Evolutionary conservation across 495 filamentous ascomycete species (phyloP).

Genomic region (Xanthoparmelia taractica): DNA sequence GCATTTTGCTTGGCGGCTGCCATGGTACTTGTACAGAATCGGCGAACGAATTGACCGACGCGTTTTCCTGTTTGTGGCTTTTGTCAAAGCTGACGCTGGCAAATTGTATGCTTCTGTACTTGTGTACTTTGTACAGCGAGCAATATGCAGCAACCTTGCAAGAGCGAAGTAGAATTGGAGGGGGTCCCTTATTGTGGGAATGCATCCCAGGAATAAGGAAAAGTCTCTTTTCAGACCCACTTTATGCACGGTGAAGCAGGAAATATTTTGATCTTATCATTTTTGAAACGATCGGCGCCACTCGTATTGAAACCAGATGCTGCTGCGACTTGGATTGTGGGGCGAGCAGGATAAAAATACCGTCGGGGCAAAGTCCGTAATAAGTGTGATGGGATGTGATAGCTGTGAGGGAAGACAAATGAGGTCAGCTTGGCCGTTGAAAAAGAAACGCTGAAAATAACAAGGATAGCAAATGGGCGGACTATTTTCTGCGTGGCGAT

Average conservation of each 20-base stretch:
- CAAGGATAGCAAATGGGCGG: too few species aligned
- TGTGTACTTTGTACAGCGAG: not conserved
- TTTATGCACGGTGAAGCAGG: not conserved
- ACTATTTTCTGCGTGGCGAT: not conserved
- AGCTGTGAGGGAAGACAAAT: not conserved
- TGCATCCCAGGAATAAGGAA: not conserved
- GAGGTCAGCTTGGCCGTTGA: not conserved
- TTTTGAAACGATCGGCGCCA: slow-evolving; percentile 3
- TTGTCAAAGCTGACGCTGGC: not conserved
- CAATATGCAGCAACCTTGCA: slow-evolving; percentile 3
- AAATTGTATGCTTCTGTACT: not conserved
- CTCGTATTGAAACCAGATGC: not conserved
- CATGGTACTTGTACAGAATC: not conserved
- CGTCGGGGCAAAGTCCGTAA: not conserved
- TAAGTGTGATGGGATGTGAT: not conserved
- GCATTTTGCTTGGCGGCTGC: not conserved
- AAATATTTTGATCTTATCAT: slow-evolving; percentile 1
- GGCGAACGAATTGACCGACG: not conserved
- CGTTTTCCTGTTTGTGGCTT: not conserved
- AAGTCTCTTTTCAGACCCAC: not conserved
- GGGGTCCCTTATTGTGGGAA: not conserved
- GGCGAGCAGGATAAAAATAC: not conserved
- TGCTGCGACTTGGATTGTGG: too few species aligned
- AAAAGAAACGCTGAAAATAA: not conserved
- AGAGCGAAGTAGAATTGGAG: not conserved